phyloP scores from a whole-genome alignment of 129 eudicot genomes.

The Lactuca saligna region DNA sequence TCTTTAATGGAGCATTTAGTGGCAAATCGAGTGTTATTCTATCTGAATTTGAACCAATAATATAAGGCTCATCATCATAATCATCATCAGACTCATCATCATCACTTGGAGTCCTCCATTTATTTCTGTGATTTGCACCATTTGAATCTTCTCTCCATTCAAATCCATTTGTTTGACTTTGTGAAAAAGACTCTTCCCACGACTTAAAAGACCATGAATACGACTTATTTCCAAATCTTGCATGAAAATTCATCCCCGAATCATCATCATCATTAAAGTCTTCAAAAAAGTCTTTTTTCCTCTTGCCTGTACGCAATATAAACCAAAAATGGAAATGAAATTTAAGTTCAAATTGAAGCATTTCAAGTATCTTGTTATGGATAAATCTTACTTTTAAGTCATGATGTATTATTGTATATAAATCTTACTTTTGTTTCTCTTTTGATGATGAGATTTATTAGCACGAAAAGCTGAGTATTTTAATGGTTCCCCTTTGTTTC shows the following conservation, averaged over 20 bases:
- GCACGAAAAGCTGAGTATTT: conserved; percentile 46
- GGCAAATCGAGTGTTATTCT: conserved; percentile 78
- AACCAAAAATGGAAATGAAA: conserved; percentile 12
- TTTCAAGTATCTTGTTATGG: conserved; percentile 4
- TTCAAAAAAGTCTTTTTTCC: conserved; percentile 34
- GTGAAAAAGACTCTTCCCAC: conserved; percentile 36
- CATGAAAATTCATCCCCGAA: conserved; percentile 44
- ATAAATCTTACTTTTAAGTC: neutral
- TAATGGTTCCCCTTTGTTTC: conserved; percentile 40
- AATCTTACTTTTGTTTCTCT: conserved; percentile 58
- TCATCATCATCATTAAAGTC: conserved; percentile 48
- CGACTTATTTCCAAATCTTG: conserved; percentile 51
- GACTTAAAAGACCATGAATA: conserved; percentile 59
- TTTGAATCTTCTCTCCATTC: conserved; percentile 52
- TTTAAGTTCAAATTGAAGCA: neutral
- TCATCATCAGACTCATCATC: conserved; percentile 32
- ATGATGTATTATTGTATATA: neutral
- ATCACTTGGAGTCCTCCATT: conserved; percentile 49
- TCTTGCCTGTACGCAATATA: conserved; percentile 53
- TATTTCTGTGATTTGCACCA: conserved; percentile 21
- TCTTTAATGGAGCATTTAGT: conserved; percentile 60
- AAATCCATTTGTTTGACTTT: conserved; percentile 49
- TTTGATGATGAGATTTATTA: conserved; percentile 36
- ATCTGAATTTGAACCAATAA: conserved; percentile 56
- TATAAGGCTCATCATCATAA: conserved; percentile 34